These are phyloP conservation scores for Retiboletus flavoniger DNA, from an alignment of 1,284 basidiomycete species.

Conservation along the genomic window DNA sequence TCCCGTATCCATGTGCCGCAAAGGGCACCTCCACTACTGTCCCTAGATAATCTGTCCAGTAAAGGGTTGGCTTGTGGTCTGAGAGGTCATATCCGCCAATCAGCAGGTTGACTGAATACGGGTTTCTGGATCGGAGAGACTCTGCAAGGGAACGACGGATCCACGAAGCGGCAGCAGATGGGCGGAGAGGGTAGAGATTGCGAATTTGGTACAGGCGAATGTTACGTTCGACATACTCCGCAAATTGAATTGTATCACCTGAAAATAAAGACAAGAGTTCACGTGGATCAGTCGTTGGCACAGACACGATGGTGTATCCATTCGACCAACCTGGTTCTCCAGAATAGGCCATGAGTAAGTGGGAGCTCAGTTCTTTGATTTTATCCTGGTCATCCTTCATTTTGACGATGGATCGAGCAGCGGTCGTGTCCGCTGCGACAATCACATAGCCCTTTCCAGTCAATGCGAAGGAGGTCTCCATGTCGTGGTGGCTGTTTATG, in stretches of 20 bases:
- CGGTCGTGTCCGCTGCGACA: conserved; percentile 88
- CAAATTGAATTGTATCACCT: conserved; percentile 97
- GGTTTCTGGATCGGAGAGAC: conserved; percentile 83
- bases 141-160: conserved; percentile 89
- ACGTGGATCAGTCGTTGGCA: background rate
- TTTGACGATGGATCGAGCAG: conserved; percentile 90
- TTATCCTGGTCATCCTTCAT: conserved; percentile 99
- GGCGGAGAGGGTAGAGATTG: conserved; percentile 86
- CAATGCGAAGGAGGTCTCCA: conserved; percentile 78
- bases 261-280: conserved; percentile 2
- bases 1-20: conserved; percentile 93
- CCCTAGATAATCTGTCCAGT: conserved; percentile 96
- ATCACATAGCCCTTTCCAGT: conserved; percentile 90
- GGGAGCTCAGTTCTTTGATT: conserved; percentile 88
- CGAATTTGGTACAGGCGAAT: conserved; percentile 95
- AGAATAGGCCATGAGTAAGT: conserved; percentile 93
- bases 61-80: conserved; percentile 69
- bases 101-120: conserved; percentile 92
- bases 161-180: conserved; percentile 91
- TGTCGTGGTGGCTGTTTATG: conserved; percentile 33
- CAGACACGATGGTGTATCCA: background rate
- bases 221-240: conserved; percentile 95
- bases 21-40: conserved; percentile 89
- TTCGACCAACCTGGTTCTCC: conserved; percentile 82
- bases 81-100: conserved; percentile 88